These are phyloP conservation scores for Calonectria multiphialidica DNA, from an alignment of 2,329 filamentous ascomycete genomes.

Conservation along the genomic window DNA sequence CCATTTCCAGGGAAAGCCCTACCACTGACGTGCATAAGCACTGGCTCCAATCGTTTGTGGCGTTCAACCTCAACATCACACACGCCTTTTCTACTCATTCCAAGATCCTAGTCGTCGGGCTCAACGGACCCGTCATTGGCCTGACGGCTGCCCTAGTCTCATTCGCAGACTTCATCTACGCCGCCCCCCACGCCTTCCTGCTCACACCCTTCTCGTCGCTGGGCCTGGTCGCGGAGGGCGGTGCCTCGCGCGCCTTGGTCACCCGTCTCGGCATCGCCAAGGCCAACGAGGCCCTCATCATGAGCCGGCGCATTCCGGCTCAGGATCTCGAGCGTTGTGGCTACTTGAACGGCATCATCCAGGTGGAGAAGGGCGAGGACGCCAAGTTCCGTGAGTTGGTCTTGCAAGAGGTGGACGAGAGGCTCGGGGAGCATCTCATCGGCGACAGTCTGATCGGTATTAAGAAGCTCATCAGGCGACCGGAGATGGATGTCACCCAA, in stretches of 20 bases:
- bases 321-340: constrained; percentile 81
- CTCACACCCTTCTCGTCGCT: constrained; percentile 93
- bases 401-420: constrained; percentile 82
- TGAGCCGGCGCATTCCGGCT: constrained; percentile 82
- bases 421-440: constrained; percentile 83
- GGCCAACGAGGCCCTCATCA: constrained; percentile 93
- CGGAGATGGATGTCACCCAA: constrained; percentile 80
- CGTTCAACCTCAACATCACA: constrained; percentile 90
- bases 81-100: constrained; percentile 93
- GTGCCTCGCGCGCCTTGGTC: constrained; percentile 82
- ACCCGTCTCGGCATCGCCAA: constrained; percentile 82
- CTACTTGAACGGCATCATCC: constrained; percentile 88
- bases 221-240: constrained; percentile 91
- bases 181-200: constrained; percentile 82
- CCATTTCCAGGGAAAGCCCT: constrained; percentile 60
- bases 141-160: constrained; percentile 86
- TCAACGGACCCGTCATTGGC: constrained; percentile 93
- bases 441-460: constrained; percentile 84
- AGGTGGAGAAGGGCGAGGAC: constrained; percentile 69
- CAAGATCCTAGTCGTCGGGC: constrained; percentile 90
- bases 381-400: constrained; percentile 79
- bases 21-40: constrained; percentile 58
- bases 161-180: constrained; percentile 94
- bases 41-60: constrained; percentile 79
- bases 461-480: constrained; percentile 84